A percentile compares a stretch with the other conserved stretches of the same genome.
Conservation (phyloP, 2,329 filamentous ascomycete genomes). For the Fusarium cyanostomum region DNA sequence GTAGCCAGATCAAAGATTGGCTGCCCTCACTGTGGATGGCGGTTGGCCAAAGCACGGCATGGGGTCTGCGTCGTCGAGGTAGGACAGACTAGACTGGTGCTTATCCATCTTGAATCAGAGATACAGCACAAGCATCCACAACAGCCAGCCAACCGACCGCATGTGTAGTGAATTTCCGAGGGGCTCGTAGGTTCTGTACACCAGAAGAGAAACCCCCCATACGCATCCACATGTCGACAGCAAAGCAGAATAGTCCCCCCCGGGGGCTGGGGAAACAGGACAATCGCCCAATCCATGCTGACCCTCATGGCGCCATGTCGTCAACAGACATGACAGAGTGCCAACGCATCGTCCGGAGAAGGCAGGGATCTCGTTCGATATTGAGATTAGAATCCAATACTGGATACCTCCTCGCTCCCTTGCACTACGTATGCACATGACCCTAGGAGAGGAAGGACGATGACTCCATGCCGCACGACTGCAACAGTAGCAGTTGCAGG, state of each 20-base stretch:
- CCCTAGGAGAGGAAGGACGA: conserved; percentile 11
- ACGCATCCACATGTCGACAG: conserved; percentile 1
- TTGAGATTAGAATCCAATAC: conserved; percentile 1
- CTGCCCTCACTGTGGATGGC: conserved; percentile 11
- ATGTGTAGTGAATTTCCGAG: conserved; percentile 33
- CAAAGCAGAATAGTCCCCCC: conserved; percentile 20
- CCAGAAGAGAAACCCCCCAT: neutral
- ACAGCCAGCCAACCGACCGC: conserved; percentile 16
- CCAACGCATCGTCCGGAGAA: conserved; percentile 32
- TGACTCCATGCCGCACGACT: conserved; percentile 36
- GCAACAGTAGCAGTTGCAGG: conserved; percentile 36
- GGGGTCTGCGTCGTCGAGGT: conserved; percentile 36
- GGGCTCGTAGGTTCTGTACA: conserved; percentile 15
- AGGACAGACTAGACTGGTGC: conserved; percentile 26
- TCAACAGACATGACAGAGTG: conserved; percentile 34
- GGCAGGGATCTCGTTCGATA: conserved; percentile 29
- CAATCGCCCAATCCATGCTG: conserved; percentile 25
- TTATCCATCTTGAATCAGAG: conserved; percentile 29
- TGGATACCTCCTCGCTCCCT: neutral
- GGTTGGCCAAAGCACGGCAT: conserved; percentile 33
- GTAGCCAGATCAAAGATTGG: conserved; percentile 13
- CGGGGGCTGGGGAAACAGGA: conserved; percentile 4
- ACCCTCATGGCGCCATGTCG: conserved; percentile 33
- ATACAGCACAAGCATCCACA: conserved; percentile 35
- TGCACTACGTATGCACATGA: neutral